Evolutionary conservation across 2,329 filamentous ascomycete genomes (phyloP).

Genomic region (Colletotrichum coccodes): DNA sequence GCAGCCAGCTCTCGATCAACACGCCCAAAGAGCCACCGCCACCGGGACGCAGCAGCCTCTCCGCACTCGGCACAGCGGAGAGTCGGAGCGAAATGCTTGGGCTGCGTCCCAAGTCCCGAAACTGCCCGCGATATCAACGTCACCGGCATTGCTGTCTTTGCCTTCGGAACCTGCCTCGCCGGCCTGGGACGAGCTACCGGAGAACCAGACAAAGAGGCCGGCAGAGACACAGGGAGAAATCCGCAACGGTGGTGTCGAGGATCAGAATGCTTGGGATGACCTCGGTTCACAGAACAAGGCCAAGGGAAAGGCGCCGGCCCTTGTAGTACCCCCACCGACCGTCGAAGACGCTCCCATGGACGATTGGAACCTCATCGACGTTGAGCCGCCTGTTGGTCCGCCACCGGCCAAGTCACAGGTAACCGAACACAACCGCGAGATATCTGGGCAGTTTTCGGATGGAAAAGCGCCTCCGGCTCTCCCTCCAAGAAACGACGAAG

Average conservation of each 20-base stretch:
- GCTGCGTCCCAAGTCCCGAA: constrained; percentile 35
- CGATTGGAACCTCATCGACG: constrained; percentile 59
- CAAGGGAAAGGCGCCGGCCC: constrained; percentile 48
- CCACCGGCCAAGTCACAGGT: neutral
- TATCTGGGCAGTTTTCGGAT: neutral
- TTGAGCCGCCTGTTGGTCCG: constrained; percentile 6
- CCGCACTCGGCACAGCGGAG: constrained; percentile 7
- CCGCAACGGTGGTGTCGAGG: constrained; percentile 48
- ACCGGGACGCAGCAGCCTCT: constrained; percentile 11
- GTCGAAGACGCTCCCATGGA: constrained; percentile 43
- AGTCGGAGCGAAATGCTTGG: constrained; percentile 44
- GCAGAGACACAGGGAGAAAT: constrained; percentile 36
- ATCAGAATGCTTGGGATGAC: constrained; percentile 63
- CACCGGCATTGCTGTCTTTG: constrained; percentile 42
- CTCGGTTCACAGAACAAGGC: constrained; percentile 51
- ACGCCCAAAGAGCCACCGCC: constrained; percentile 2
- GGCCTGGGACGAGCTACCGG: constrained; percentile 49
- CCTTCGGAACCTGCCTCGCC: constrained; percentile 48
- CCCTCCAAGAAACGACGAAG: constrained; percentile 47
- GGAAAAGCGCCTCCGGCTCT: constrained; percentile 43
- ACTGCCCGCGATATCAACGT: constrained; percentile 28
- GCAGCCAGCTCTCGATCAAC: constrained; percentile 47
- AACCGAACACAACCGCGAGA: neutral
- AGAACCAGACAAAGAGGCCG: constrained; percentile 37
- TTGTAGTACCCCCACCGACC: constrained; percentile 34